Evolutionary conservation across 108 stramenopile genomes (phyloP).

Genomic region (Nitzschia inconspicua): DNA sequence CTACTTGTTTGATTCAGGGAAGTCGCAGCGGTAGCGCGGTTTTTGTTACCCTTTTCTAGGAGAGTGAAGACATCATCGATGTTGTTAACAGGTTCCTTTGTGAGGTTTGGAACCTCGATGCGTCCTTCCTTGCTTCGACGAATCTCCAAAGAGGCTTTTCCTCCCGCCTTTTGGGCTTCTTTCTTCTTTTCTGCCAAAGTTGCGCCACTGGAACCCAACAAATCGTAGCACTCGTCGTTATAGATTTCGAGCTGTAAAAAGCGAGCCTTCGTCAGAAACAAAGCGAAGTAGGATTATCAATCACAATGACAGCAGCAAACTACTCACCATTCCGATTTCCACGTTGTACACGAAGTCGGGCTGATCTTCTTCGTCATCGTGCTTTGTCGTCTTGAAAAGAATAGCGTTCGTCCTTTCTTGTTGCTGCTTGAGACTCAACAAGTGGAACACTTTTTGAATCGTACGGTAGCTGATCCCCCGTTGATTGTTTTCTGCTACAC

Average conservation of each 20-base stretch:
- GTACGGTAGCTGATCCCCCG: constrained; percentile 86
- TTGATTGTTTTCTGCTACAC: constrained; percentile 57
- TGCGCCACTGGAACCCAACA: constrained; percentile 46
- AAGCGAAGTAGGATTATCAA: not conserved
- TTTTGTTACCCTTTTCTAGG: constrained; percentile 84
- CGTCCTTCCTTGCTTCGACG: constrained; percentile 68
- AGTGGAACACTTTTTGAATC: constrained; percentile 83
- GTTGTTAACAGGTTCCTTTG: constrained; percentile 73
- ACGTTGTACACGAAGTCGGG: constrained; percentile 47
- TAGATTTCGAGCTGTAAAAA: constrained; percentile 78
- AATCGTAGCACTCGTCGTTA: constrained; percentile 89
- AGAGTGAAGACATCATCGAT: constrained; percentile 82
- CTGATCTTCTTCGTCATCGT: constrained; percentile 27
- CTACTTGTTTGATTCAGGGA: constrained; percentile 95
- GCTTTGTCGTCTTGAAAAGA: constrained; percentile 24
- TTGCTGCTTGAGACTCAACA: constrained; percentile 65
- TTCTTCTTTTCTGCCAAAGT: constrained; percentile 49
- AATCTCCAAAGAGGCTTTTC: constrained; percentile 72
- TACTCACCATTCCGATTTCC: constrained; percentile 28
- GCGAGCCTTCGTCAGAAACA: not conserved
- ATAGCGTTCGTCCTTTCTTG: constrained; percentile 48
- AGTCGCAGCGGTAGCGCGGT: constrained; percentile 92
- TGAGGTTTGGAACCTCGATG: constrained; percentile 93
- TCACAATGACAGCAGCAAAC: not conserved
- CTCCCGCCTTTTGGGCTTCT: constrained; percentile 48